A percentile compares a stretch with the other conserved stretches of the same genome.
These are phyloP conservation scores for Paraphaeosphaeria minitans DNA, from an alignment of 2,329 filamentous ascomycete species.

Conservation along the genomic window DNA sequence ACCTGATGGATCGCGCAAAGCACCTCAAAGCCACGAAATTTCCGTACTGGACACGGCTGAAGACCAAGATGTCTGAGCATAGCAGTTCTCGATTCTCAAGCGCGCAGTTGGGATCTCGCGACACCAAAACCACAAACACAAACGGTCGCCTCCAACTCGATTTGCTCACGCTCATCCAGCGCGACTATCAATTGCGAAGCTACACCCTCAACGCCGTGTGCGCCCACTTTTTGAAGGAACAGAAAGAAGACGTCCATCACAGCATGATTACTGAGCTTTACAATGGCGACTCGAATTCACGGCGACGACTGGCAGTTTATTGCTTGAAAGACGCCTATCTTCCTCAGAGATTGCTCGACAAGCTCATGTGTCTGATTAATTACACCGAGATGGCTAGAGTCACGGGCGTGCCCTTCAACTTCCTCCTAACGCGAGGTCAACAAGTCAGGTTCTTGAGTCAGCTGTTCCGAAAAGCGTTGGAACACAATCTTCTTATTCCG, in stretches of 20 bases:
- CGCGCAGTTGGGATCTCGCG: slow-evolving; percentile 97
- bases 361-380: slow-evolving; percentile 97
- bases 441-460: slow-evolving; percentile 98
- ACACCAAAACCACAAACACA: slow-evolving; percentile 92
- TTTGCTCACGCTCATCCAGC: slow-evolving; percentile 89
- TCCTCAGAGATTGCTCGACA: slow-evolving; percentile 93
- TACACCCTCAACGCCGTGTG: slow-evolving; percentile 97
- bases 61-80: slow-evolving; percentile 69
- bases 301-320: slow-evolving; percentile 89
- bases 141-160: slow-evolving; percentile 93
- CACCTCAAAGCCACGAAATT: slow-evolving; percentile 81
- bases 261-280: slow-evolving; percentile 99
- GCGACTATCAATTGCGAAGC: slow-evolving; percentile 92
- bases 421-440: slow-evolving; percentile 86
- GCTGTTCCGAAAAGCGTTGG: slow-evolving; percentile 89
- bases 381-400: slow-evolving; percentile 99
- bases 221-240: slow-evolving; percentile 91
- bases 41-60: slow-evolving; percentile 84
- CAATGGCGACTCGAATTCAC: slow-evolving; percentile 92
- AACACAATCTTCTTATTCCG: slow-evolving; percentile 92
- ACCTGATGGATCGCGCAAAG: slow-evolving; percentile 84
- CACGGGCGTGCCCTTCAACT: slow-evolving; percentile 97
- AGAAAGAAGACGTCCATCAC: slow-evolving; percentile 98
- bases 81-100: slow-evolving; percentile 89
- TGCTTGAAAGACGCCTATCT: slow-evolving; percentile 97